Conservation (phyloP, 1,284 basidiomycete genomes). For the Anthracocystis panici-leucophaei region DNA sequence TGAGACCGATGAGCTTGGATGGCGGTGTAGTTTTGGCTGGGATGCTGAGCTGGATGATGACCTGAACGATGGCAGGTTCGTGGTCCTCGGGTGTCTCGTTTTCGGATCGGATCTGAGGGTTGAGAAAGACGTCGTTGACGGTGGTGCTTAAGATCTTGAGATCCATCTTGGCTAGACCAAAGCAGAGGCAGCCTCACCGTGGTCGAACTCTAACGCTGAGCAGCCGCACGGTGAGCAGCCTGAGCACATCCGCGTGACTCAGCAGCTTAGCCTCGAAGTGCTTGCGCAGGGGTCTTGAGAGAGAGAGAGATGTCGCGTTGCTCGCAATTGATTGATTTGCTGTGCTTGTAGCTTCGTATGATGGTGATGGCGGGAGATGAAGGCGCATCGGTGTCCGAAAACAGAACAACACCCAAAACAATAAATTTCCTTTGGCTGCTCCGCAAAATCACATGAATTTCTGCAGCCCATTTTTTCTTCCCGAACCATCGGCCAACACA, state of each 20-base stretch:
- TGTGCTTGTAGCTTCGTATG: no score
- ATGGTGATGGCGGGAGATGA: not conserved
- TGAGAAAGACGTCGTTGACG: conserved; percentile 49
- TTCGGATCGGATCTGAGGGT: conserved; percentile 33
- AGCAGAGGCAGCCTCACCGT: not conserved
- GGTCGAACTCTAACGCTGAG: not conserved
- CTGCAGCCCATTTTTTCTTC: not conserved
- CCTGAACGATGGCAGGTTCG: conserved; percentile 40
- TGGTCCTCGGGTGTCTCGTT: conserved; percentile 36
- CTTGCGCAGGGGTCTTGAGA: no score
- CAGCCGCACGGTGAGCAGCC: no score
- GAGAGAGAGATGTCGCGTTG: no score
- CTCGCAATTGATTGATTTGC: no score
- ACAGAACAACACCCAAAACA: no score
- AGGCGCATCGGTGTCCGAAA: no score
- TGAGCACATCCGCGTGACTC: no score
- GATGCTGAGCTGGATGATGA: conserved; percentile 52
- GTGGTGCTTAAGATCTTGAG: conserved; percentile 56
- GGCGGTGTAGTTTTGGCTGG: conserved; percentile 36
- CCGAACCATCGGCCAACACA: conserved; percentile 1
- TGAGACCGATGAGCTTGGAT: conserved; percentile 37
- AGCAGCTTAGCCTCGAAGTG: no score
- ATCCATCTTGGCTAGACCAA: conserved; percentile 26
- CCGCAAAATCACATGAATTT: not conserved
- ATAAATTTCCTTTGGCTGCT: not conserved